Base-by-base conservation (phyloP, 306 rosid species). In the Sindora glabra region DNA sequence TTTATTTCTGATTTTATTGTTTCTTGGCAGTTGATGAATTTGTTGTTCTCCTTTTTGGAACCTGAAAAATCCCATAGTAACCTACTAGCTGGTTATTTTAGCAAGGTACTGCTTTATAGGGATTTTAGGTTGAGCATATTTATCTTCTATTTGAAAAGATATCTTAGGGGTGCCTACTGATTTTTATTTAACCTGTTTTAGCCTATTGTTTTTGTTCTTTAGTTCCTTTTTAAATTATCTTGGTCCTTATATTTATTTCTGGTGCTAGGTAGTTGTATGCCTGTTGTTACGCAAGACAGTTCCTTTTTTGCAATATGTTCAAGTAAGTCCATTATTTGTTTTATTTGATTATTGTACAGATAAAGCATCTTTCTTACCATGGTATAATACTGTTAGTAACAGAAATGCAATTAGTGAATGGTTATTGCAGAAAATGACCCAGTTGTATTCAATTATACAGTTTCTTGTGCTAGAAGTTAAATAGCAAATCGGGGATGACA, bases 251-350 rank as follows among this genome's bases (percentile, higher is more conserved):
- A 22, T 62, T 66, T 59, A 26, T 46, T 66, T 64, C 15, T 74
- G 77, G 67, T 86, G 75, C 73, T 78, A 94, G 99, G 97, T 94
- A 78, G 99, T 86, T 73, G 84, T 84, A 75, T 82, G 97, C 71
- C 83, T 94, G 70, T 77, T 94, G 81, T 68, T 94, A 81, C 99
- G 94, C 36, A 94, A 94, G 99, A 87, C 94, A 32, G 89, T 74
- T 77, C 86, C 94, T 50, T 89, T 94, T 75, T 78, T 89, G 94
- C 86, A 66, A 10, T 89, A 94, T 75, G 71, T 89, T 79, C 99
- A 82, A 83, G 99, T 89, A 84, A 88, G 88, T 77, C 23, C 47
- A 21, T 56, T 27, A 27, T 62, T 32, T 22, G 1, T 25, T 53
- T 75, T 24, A 14, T 62, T 11, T 22, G 30, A 48, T 49, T 62